phyloP scores from a whole-genome alignment of 2,329 filamentous ascomycete species.

The Cladorrhinum sp. region DNA sequence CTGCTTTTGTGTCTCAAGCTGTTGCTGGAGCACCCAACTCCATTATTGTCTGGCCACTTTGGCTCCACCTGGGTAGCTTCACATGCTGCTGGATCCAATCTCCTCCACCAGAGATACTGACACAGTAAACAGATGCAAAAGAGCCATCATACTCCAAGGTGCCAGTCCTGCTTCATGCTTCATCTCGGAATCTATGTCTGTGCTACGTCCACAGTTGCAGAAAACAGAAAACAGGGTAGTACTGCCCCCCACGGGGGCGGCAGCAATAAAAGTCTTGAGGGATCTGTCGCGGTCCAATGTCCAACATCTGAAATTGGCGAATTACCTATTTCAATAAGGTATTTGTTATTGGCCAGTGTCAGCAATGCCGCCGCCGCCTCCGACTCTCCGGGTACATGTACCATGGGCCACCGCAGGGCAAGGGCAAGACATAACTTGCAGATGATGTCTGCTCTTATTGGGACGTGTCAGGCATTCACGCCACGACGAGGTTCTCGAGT shows the following conservation, averaged over 20 bases:
- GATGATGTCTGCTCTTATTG: too few relatives aligned
- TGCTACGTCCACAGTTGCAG: not conserved
- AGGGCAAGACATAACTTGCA: not conserved
- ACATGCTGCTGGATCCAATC: not conserved
- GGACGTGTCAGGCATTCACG: not conserved
- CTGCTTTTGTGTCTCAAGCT: not conserved
- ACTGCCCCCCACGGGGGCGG: not conserved
- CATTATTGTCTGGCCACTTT: not conserved
- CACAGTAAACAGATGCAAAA: not conserved
- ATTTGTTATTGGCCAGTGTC: conserved; percentile 2
- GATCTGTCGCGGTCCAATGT: not conserved
- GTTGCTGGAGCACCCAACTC: not conserved
- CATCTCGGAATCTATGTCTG: not conserved
- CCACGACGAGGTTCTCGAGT: not conserved
- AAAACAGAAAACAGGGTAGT: not conserved
- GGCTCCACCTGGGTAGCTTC: not conserved
- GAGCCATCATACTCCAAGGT: not conserved
- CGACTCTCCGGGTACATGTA: not conserved
- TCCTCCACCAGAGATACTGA: not conserved
- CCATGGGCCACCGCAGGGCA: not conserved
- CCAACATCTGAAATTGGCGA: not conserved
- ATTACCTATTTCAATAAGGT: conserved; percentile 1
- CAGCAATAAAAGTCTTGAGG: not conserved
- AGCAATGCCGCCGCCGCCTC: not conserved
- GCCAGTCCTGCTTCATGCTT: not conserved